Base-by-base conservation (phyloP, 2,329 filamentous ascomycete species). In the Fusarium redolens region DNA sequence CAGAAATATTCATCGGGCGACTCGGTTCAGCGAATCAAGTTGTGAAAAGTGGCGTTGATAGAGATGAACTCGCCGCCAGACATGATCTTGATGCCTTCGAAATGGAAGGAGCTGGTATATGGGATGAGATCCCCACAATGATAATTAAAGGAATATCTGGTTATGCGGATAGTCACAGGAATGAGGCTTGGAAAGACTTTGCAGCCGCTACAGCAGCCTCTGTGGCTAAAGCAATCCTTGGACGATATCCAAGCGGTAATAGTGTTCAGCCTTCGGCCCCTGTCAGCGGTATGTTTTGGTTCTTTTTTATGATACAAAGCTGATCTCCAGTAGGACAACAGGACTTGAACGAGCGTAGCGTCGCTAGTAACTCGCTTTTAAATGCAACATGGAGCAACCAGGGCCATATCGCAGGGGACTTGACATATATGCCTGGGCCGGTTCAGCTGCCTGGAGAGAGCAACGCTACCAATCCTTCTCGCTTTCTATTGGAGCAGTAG, bases 1-100 rank as follows among this genome's bases (percentile, higher is more conserved):
- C 55, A 12, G 14, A 28, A 7, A 35, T 63, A 0, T 51, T 63
- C 8, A 8, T 33, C 0, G 61, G 35, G 12, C 20, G 67, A 0
- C 77, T 85, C 4, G 83, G 77, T 1, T 84, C 83, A 0, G 82
- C 77, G 6, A 78, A 85, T 31, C 72, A 64, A 15, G 80, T 85
- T 0, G 81, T 85, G 58, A 84, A 81, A 48, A 79, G 78, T 11
- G 81, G 78, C 6, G 30, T 68, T 2, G 66, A 79, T 7, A 77
- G 84, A 9, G 83, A 85, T 50, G 18, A 51, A 1, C 65, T 84
- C 13, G 76, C 80, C 3, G 25, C 37, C 4, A 8, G 44, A 41
- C 48, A 75, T 0, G 12, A 55, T 1, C 52, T 78, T 0, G 75
- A 81, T 12, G 79, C 59, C 1, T 73, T 72, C 9, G 81, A 82